phyloP scores from a whole-genome alignment of 2,329 filamentous ascomycete genomes.

The Fusarium sp. region DNA sequence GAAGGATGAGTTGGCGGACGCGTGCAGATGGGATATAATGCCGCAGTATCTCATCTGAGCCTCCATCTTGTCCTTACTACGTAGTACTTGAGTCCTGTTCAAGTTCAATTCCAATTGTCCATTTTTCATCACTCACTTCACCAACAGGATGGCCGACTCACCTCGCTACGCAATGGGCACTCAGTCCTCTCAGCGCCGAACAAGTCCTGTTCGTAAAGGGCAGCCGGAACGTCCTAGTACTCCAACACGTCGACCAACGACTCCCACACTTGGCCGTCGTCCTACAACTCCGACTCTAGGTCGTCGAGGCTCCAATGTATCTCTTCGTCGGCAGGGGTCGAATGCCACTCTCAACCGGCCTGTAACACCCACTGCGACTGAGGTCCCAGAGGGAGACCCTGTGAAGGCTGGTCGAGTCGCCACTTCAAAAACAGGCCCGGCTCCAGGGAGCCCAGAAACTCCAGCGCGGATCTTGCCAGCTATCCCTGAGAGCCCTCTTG shows the following conservation, averaged over 20 bases:
- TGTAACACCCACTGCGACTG: slow-evolving; percentile 19
- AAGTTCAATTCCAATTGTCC: not conserved
- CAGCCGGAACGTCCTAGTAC: slow-evolving; percentile 28
- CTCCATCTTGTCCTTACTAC: not conserved
- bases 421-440: not conserved
- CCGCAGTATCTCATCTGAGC: not conserved
- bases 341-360: slow-evolving; percentile 33
- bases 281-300: slow-evolving; percentile 37
- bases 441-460: slow-evolving; percentile 18
- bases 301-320: slow-evolving; percentile 28
- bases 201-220: slow-evolving; percentile 34
- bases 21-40: slow-evolving; percentile 3
- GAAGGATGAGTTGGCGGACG: slow-evolving; percentile 4
- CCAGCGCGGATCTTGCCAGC: slow-evolving; percentile 22
- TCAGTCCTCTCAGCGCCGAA: slow-evolving; percentile 35
- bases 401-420: slow-evolving; percentile 6
- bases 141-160: slow-evolving; percentile 16
- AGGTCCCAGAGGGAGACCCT: slow-evolving; percentile 12
- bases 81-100: not conserved
- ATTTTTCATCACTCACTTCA: not conserved
- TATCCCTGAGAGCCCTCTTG: slow-evolving; percentile 34
- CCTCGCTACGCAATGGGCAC: slow-evolving; percentile 44
- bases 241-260: slow-evolving; percentile 35
- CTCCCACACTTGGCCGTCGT: slow-evolving; percentile 30
- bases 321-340: slow-evolving; percentile 25